phyloP scores from a whole-genome alignment of 176 grass and related monocot species.

The Aegilops bicornis region DNA sequence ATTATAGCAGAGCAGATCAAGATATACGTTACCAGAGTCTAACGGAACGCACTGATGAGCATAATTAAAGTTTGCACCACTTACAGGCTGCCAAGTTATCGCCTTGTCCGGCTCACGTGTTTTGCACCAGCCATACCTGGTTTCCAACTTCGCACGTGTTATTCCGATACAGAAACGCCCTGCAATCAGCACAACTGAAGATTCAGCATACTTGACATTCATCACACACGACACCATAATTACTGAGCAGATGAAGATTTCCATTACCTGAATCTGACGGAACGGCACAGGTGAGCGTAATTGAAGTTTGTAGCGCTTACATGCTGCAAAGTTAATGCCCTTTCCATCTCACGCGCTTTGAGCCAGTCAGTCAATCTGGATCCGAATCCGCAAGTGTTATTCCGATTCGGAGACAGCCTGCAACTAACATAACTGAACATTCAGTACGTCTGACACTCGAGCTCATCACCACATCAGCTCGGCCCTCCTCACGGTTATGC shows the following conservation, averaged over 20 bases:
- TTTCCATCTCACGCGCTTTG: neutral
- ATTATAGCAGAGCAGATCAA: neutral
- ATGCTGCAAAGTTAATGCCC: neutral
- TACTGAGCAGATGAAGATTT: neutral
- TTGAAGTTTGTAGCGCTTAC: conserved; percentile 4
- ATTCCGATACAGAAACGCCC: neutral
- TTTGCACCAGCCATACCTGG: neutral
- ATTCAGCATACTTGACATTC: neutral
- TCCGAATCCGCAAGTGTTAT: neutral
- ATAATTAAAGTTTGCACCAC: neutral
- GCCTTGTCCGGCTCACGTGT: neutral
- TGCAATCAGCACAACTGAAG: neutral
- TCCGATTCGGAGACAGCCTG: neutral
- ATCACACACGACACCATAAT: no score
- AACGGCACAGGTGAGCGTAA: neutral
- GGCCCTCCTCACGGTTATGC: neutral
- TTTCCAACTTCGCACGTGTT: neutral
- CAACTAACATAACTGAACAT: neutral
- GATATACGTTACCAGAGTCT: neutral
- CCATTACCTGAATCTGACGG: neutral
- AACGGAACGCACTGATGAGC: neutral
- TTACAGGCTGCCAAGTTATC: neutral
- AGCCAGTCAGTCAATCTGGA: neutral
- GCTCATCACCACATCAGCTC: neutral
- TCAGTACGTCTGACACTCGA: neutral